These are phyloP conservation scores for Pythium graminicola DNA, from an alignment of 352 stramenopile genomes.

Conservation along the genomic window DNA sequence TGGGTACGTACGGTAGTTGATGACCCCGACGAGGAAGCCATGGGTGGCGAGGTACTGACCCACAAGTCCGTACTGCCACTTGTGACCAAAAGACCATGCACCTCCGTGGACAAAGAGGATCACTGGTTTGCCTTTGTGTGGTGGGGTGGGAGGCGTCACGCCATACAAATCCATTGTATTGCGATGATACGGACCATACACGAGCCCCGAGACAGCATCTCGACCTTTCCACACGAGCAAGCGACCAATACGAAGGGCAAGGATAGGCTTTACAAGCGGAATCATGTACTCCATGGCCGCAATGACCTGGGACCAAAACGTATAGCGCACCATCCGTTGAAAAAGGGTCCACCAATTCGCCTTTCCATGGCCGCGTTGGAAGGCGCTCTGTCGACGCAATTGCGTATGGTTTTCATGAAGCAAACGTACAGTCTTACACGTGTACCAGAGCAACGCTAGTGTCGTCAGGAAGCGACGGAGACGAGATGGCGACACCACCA, in stretches of 20 bases:
- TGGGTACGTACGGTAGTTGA: slow-evolving; percentile 90
- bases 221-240: slow-evolving; percentile 35
- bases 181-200: slow-evolving; percentile 45
- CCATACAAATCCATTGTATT: slow-evolving; percentile 62
- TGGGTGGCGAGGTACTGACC: slow-evolving; percentile 46
- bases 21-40: slow-evolving; percentile 74
- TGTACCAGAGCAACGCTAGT: slow-evolving; percentile 18
- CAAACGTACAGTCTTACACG: slow-evolving; percentile 22
- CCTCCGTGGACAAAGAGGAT: slow-evolving; percentile 90
- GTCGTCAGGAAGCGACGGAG: slow-evolving; percentile 20
- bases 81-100: slow-evolving; percentile 75
- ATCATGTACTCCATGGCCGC: slow-evolving; percentile 49
- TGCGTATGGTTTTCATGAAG: slow-evolving; percentile 22
- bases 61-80: slow-evolving; percentile 73
- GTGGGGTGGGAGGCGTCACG: slow-evolving; percentile 14
- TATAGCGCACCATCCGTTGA: slow-evolving; percentile 34
- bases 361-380: neutral
- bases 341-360: slow-evolving; percentile 4
- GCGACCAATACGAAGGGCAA: slow-evolving; percentile 37
- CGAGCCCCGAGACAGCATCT: slow-evolving; percentile 25
- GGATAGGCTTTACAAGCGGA: slow-evolving; percentile 41
- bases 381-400: slow-evolving; percentile 18
- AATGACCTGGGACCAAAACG: slow-evolving; percentile 41
- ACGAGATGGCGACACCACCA: slow-evolving; percentile 7
- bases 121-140: slow-evolving; percentile 50